These are phyloP conservation scores for Thielaviopsis ethacetica DNA, from an alignment of 2,329 filamentous ascomycete genomes.

Conservation along the genomic window DNA sequence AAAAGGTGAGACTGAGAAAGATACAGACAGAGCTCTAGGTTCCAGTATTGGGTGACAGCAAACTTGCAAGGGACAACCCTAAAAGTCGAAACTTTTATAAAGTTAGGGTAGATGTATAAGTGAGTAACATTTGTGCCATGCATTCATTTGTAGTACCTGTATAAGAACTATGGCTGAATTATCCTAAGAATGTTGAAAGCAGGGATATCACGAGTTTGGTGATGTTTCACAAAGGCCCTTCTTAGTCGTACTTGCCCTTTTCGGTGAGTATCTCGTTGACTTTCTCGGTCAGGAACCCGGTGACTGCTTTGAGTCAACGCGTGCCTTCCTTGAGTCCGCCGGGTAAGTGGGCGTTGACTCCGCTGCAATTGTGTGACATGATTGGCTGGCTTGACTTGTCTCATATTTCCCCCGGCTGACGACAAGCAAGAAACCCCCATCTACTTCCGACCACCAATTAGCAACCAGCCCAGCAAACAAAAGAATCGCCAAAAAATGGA, in stretches of 20 bases:
- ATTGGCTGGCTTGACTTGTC: background rate
- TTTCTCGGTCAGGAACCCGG: too few relatives aligned
- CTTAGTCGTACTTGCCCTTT: background rate
- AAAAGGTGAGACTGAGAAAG: too few relatives aligned
- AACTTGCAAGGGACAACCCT: too few relatives aligned
- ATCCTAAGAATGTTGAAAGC: too few relatives aligned
- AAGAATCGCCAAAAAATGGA: background rate
- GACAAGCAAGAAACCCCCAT: too few relatives aligned
- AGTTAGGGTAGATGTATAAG: background rate
- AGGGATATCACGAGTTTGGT: background rate
- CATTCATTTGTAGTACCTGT: background rate
- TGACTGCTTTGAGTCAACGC: background rate
- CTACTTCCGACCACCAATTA: too few relatives aligned
- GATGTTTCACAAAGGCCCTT: too few relatives aligned
- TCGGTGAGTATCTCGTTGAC: background rate
- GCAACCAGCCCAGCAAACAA: too few relatives aligned
- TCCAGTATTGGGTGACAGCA: too few relatives aligned
- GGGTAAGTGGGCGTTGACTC: background rate
- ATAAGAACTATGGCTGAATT: slow-evolving; percentile 6
- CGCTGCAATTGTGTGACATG: background rate
- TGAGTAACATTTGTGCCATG: background rate
- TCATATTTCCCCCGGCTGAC: too few relatives aligned
- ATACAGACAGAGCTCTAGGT: too few relatives aligned
- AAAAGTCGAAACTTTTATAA: too few relatives aligned
- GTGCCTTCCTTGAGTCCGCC: background rate